Percentiles rank a stretch among this genome's conserved stretches.
Conservation (phyloP, 257 asterid genomes). For the Solanum virginianum region DNA sequence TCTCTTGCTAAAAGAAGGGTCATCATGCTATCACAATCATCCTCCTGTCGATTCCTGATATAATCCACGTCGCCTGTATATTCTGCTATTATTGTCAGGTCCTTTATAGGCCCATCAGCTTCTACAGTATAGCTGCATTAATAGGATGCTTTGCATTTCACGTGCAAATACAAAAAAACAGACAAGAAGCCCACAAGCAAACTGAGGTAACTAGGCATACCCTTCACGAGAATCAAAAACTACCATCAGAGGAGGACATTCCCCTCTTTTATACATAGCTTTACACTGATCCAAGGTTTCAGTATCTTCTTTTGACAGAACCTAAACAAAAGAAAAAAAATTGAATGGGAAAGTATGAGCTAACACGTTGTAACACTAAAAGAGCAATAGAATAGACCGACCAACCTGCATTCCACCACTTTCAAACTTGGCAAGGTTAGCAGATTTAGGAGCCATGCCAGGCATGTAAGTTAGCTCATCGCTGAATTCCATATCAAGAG, state of each 20-base stretch:
- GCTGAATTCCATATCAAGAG: conserved; percentile 51
- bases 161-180: neutral
- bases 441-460: conserved; percentile 59
- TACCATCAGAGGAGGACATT: conserved; percentile 68
- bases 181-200: neutral
- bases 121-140: conserved; percentile 72
- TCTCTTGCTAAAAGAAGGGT: conserved; percentile 65
- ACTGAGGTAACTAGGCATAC: conserved; percentile 18
- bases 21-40: conserved; percentile 88
- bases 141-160: neutral
- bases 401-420: conserved; percentile 89
- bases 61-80: conserved; percentile 83
- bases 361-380: neutral
- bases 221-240: conserved; percentile 73
- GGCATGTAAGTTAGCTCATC: conserved; percentile 61
- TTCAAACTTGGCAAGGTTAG: conserved; percentile 59
- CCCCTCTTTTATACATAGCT: conserved; percentile 53
- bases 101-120: conserved; percentile 82
- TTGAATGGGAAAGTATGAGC: neutral
- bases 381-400: neutral
- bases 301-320: conserved; percentile 58
- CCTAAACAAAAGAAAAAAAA: conserved; percentile 16
- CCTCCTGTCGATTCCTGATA: conserved; percentile 54
- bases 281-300: conserved; percentile 47
- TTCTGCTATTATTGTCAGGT: conserved; percentile 65